These are phyloP conservation scores for Toxicodendron radicans DNA, from an alignment of 345 rosid genomes.

Conservation along the genomic window DNA sequence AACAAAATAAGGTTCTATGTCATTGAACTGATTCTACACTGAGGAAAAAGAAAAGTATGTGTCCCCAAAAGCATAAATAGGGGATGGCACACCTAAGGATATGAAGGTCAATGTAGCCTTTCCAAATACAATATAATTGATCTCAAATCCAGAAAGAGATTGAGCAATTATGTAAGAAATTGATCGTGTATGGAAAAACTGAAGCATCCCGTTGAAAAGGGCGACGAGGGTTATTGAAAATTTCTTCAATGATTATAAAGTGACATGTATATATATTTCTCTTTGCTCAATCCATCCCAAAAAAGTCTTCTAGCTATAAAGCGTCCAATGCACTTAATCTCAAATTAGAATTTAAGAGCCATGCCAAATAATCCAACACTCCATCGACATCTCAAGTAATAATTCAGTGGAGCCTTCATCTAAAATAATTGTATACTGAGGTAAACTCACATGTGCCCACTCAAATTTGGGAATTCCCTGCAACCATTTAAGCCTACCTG, in stretches of 20 bases:
- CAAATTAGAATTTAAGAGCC: neutral
- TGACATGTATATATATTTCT: neutral
- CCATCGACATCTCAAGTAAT: constrained; percentile 1
- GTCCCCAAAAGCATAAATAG: neutral
- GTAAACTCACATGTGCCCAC: neutral
- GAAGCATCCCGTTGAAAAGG: constrained; percentile 5
- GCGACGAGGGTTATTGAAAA: neutral
- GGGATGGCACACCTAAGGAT: neutral
- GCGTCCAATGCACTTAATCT: neutral
- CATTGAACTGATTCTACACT: no score
- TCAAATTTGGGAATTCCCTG: neutral
- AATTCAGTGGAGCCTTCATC: constrained; percentile 17
- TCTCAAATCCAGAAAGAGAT: neutral
- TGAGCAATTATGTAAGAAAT: neutral
- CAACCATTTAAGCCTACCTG: neutral
- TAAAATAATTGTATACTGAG: neutral
- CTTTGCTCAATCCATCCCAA: neutral
- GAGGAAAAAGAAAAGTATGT: neutral
- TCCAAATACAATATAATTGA: neutral
- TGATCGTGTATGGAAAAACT: neutral
- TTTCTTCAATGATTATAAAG: constrained; percentile 1
- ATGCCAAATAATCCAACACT: neutral
- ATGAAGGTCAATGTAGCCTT: neutral
- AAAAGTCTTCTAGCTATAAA: no score
- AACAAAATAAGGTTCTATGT: no score